phyloP scores from a whole-genome alignment of 495 filamentous ascomycete species.

The Jackrogersella minutella region DNA sequence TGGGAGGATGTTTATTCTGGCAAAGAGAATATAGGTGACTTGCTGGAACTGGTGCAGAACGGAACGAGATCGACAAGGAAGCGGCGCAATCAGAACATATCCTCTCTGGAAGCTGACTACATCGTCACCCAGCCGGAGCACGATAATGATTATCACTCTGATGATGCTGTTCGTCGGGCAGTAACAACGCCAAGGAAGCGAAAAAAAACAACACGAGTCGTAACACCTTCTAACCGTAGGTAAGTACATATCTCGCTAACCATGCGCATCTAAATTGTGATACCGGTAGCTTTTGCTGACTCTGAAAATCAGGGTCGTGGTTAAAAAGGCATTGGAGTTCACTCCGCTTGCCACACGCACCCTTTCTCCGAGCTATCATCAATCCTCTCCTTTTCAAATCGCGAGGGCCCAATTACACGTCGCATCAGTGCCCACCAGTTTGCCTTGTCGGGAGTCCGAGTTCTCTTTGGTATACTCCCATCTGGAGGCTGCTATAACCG shows the following conservation, averaged over 20 bases:
- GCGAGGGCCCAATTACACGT: constrained; percentile 92
- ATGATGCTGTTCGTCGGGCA: constrained; percentile 53
- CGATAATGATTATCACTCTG: constrained; percentile 52
- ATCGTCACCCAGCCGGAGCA: constrained; percentile 41
- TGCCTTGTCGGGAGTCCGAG: constrained; percentile 92
- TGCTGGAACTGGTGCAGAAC: constrained; percentile 71
- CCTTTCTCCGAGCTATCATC: constrained; percentile 77
- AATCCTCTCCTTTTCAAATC: constrained; percentile 89
- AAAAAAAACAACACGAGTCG: constrained; percentile 42
- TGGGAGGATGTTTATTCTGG: constrained; percentile 87
- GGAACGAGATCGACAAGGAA: constrained; percentile 78
- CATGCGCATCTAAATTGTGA: not conserved
- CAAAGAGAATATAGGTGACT: constrained; percentile 62
- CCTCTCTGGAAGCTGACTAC: constrained; percentile 58
- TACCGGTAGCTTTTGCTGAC: constrained; percentile 66
- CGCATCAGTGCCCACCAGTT: constrained; percentile 83
- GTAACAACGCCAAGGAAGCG: constrained; percentile 49
- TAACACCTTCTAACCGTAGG: constrained; percentile 44
- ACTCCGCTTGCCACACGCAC: constrained; percentile 90
- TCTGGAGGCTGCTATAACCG: constrained; percentile 92
- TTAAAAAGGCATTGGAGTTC: constrained; percentile 94
- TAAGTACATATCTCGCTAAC: constrained; percentile 15
- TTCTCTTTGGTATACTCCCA: constrained; percentile 92
- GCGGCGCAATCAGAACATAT: constrained; percentile 46
- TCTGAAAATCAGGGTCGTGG: constrained; percentile 70